A percentile compares a stretch with the other conserved stretches of the same genome.
These are phyloP conservation scores for Leishmania braziliensis DNA, from an alignment of 208 protist genomes.

Conservation along the genomic window DNA sequence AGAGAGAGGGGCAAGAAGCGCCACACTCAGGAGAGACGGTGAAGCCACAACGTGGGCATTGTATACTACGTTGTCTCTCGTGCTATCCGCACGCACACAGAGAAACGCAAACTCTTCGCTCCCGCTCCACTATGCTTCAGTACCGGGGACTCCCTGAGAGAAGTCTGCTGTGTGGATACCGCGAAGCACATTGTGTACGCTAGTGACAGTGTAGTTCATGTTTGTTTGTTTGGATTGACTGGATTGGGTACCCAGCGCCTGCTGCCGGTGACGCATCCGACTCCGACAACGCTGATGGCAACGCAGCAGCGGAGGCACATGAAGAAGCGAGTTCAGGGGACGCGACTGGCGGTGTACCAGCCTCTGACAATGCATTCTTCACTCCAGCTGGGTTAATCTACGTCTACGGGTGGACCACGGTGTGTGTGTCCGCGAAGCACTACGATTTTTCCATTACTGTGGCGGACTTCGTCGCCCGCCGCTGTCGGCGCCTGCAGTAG, in stretches of 20 bases:
- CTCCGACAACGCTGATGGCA: background rate
- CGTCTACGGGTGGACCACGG: slow-evolving; percentile 24
- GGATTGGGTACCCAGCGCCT: background rate
- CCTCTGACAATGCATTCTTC: background rate
- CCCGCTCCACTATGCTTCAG: slow-evolving; percentile 7
- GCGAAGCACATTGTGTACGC: slow-evolving; percentile 20
- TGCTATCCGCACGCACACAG: background rate
- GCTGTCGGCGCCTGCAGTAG: background rate
- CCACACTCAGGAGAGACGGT: background rate
- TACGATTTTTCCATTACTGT: slow-evolving; percentile 30
- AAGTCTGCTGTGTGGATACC: slow-evolving; percentile 27
- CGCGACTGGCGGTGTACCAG: too few relatives aligned
- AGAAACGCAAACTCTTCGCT: background rate
- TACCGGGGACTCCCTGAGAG: background rate
- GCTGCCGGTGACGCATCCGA: background rate
- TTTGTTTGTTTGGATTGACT: slow-evolving; percentile 2
- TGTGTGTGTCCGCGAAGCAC: slow-evolving; percentile 35
- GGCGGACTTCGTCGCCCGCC: background rate
- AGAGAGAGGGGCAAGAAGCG: too few relatives aligned
- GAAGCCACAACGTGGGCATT: background rate
- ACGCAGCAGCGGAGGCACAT: background rate
- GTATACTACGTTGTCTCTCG: background rate
- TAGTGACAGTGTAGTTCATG: slow-evolving; percentile 22
- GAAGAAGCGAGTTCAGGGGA: background rate
- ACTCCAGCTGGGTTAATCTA: background rate